Evolutionary conservation across 2,329 filamentous ascomycete species (phyloP).

Genomic region (Tolypocladium inflatum): DNA sequence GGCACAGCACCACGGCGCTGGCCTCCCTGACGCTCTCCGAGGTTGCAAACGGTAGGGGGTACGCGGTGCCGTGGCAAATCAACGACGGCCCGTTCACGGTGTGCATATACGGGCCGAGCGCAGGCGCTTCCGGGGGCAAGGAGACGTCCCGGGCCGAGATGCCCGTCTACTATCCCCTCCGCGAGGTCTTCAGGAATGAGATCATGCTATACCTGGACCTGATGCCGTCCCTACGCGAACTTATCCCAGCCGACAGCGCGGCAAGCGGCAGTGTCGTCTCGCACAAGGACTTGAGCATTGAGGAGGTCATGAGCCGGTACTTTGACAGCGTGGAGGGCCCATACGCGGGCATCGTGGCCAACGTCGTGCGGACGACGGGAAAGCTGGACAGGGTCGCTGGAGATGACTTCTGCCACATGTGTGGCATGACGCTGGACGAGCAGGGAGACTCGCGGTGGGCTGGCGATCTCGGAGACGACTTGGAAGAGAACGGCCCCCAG

Average conservation of each 20-base stretch:
- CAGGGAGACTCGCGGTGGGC: conserved; percentile 54
- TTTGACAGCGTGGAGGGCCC: conserved; percentile 72
- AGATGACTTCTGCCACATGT: conserved; percentile 51
- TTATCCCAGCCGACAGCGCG: conserved; percentile 31
- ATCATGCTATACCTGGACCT: conserved; percentile 56
- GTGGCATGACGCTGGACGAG: conserved; percentile 56
- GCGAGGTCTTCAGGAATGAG: conserved; percentile 79
- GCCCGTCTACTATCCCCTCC: conserved; percentile 65
- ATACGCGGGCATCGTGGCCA: conserved; percentile 86
- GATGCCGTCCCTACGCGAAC: conserved; percentile 38
- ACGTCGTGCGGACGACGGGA: conserved; percentile 85
- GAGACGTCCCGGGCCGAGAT: conserved; percentile 15
- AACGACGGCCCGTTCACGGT: conserved; percentile 55
- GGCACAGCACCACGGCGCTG: conserved; percentile 77
- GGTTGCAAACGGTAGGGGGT: conserved; percentile 85
- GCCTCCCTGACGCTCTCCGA: conserved; percentile 79
- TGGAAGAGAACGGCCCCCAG: conserved; percentile 13
- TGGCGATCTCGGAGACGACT: conserved; percentile 45
- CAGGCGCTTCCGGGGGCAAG: conserved; percentile 8
- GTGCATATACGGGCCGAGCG: conserved; percentile 16
- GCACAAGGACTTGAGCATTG: conserved; percentile 75
- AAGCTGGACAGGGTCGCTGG: conserved; percentile 54
- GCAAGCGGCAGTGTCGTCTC: conserved; percentile 37
- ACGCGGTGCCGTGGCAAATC: conserved; percentile 70
- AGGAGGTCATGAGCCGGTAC: conserved; percentile 82